Conservation (phyloP, 2,329 filamentous ascomycete genomes). For the Sporothrix protearum region DNA sequence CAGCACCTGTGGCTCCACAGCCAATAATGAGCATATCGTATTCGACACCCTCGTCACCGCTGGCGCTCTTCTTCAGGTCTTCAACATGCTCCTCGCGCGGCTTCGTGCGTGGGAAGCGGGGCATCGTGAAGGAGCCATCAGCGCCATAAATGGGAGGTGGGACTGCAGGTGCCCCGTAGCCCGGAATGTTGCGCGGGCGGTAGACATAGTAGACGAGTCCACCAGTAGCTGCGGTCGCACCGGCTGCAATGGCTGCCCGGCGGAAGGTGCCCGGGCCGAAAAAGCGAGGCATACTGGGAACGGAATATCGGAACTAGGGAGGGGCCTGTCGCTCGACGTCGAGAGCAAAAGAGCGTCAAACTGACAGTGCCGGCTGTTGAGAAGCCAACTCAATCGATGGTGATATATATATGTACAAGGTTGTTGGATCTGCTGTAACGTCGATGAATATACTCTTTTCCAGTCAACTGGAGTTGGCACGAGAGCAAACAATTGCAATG, state of each 20-base stretch:
- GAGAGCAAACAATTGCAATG: not conserved
- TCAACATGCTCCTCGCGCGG: slow-evolving; percentile 61
- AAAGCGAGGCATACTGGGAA: slow-evolving; percentile 33
- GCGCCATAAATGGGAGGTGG: slow-evolving; percentile 67
- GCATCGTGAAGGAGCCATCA: slow-evolving; percentile 64
- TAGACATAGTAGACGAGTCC: slow-evolving; percentile 53
- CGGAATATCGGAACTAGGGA: not conserved
- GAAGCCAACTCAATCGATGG: not conserved
- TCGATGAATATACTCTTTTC: not conserved
- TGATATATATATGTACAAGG: too few species aligned
- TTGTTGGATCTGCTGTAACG: not conserved
- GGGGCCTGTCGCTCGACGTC: not conserved
- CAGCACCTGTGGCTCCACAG: slow-evolving; percentile 73
- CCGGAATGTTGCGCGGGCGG: slow-evolving; percentile 68
- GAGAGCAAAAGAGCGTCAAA: too few species aligned
- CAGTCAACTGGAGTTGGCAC: not conserved
- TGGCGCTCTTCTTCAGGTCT: slow-evolving; percentile 48
- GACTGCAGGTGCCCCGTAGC: slow-evolving; percentile 63
- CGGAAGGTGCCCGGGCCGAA: slow-evolving; percentile 37
- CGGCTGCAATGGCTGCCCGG: slow-evolving; percentile 44
- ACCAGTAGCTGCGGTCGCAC: slow-evolving; percentile 42
- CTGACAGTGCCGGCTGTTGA: not conserved
- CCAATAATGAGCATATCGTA: slow-evolving; percentile 79
- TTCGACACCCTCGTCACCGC: slow-evolving; percentile 43
- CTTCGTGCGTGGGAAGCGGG: slow-evolving; percentile 62